phyloP scores from a whole-genome alignment of 2,329 filamentous ascomycete genomes.

The Lecanosticta acicola region DNA sequence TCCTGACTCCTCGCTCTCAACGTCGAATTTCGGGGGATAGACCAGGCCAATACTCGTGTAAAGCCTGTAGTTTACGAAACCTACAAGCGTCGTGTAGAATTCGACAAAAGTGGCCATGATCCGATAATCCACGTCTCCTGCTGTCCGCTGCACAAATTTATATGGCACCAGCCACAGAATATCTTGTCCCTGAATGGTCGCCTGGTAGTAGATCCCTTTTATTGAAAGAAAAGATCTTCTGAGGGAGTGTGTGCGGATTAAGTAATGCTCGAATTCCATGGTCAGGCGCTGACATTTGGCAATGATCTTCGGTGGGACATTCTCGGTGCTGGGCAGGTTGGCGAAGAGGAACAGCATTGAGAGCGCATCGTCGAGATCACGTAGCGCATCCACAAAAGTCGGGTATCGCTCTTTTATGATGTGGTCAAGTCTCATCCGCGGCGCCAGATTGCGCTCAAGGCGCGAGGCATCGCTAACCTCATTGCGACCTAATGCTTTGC shows the following conservation, averaged over 20 bases:
- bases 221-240: slow-evolving; percentile 97
- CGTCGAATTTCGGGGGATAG: slow-evolving; percentile 92
- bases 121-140: slow-evolving; percentile 91
- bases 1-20: slow-evolving; percentile 77
- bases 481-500: slow-evolving; percentile 81
- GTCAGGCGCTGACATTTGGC: slow-evolving; percentile 87
- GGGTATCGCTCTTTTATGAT: slow-evolving; percentile 97
- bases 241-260: slow-evolving; percentile 85
- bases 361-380: slow-evolving; percentile 92
- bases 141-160: slow-evolving; percentile 91
- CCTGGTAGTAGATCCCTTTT: slow-evolving; percentile 99
- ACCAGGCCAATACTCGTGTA: slow-evolving; percentile 89
- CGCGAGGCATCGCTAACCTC: slow-evolving; percentile 84
- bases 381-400: slow-evolving; percentile 87
- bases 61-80: slow-evolving; percentile 92
- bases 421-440: slow-evolving; percentile 87
- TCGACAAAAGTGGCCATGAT: slow-evolving; percentile 99
- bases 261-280: slow-evolving; percentile 95
- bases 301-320: slow-evolving; percentile 92
- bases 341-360: slow-evolving; percentile 98
- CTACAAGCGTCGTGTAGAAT: slow-evolving; percentile 93
- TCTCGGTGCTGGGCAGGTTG: slow-evolving; percentile 82
- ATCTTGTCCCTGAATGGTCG: slow-evolving; percentile 93
- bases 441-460: slow-evolving; percentile 84
- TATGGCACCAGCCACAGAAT: slow-evolving; percentile 97